These are phyloP conservation scores for Metschnikowia lachancei DNA, from an alignment of 805 yeast species.

Conservation along the genomic window DNA sequence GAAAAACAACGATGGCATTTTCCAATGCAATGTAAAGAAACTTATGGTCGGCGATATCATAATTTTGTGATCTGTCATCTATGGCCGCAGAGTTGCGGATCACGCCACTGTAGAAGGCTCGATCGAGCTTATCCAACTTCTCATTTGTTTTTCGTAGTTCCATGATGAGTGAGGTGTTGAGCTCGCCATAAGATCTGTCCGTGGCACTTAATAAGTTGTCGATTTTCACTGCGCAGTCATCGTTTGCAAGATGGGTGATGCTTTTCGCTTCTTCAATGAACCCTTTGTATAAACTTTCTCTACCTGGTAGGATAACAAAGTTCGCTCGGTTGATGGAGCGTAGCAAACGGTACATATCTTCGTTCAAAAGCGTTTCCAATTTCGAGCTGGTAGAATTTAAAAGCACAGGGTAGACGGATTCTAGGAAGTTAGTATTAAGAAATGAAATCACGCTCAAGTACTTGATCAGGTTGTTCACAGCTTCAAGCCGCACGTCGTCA, in stretches of 20 bases:
- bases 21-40: conserved; percentile 48
- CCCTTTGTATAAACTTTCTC: conserved; percentile 33
- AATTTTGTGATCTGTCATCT: conserved; percentile 21
- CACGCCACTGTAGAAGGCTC: conserved; percentile 30
- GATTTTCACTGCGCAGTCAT: conserved; percentile 49
- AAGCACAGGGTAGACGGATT: conserved; percentile 12
- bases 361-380: conserved; percentile 7
- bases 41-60: conserved; percentile 34
- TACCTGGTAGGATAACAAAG: conserved; percentile 34
- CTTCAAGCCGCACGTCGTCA: not conserved
- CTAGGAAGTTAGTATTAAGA: conserved; percentile 10
- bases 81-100: conserved; percentile 15
- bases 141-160: conserved; percentile 56
- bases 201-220: conserved; percentile 61
- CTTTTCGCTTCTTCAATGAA: conserved; percentile 36
- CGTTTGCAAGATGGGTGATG: conserved; percentile 36
- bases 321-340: conserved; percentile 25
- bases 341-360: conserved; percentile 8
- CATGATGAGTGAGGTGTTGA: conserved; percentile 66
- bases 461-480: not conserved
- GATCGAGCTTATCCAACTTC: conserved; percentile 42
- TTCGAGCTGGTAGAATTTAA: conserved; percentile 3
- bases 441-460: conserved; percentile 5
- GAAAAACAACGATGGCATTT: conserved; percentile 47
- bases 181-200: conserved; percentile 69